Evolutionary conservation across 2,329 filamentous ascomycete species (phyloP), one percentile per base, ranked within the genome.

Genomic region (Dothideomycetes sp.): DNA sequence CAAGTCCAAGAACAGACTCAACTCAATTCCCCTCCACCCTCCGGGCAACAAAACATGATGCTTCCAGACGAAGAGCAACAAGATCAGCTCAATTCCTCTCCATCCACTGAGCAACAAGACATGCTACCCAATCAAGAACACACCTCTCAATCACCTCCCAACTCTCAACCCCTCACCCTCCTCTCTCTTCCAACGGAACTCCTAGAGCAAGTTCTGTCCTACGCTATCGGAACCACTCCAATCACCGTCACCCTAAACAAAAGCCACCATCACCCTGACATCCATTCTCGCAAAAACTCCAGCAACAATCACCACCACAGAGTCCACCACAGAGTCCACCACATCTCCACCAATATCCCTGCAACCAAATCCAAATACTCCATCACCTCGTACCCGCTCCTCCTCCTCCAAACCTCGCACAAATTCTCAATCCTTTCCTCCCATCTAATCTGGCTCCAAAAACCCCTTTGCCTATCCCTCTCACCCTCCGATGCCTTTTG

Each of bases 111-210:
- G 27, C 8, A 10, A 30, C 27, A 30, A 30, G 12, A 10, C 11
- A n/a, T 15, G 27, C 27, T 30, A 30, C 27, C 16, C 27, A 5
- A 10, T 30, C n/a, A 15, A 10, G 11, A 8, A 10, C 6, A 10
- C 27, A 30, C 27, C 27, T 15, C 11, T 30, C 6, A 5, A n/a
- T 5, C 27, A 30, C 27, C 27, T 30, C 27, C 11, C 27, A 30
- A n/a, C n/a, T 6, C 27, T 15, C 11, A 30, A 30, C 27, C 8
- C 8, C 11, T 23, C 24, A 36, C 23, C 13, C 45, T 47, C 15
- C 34, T 45, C 13, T 34, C 45, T 34, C 33, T 47, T 4, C 45
- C 45, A 6, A 41, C 38, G 25, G 45, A 47, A 28, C 41, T 47
- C 28, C 39, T 47, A 19, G 43, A 44, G 10, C 34, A 39, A 12